phyloP scores from a whole-genome alignment of 495 filamentous ascomycete genomes.

The Xylaria nigripes region DNA sequence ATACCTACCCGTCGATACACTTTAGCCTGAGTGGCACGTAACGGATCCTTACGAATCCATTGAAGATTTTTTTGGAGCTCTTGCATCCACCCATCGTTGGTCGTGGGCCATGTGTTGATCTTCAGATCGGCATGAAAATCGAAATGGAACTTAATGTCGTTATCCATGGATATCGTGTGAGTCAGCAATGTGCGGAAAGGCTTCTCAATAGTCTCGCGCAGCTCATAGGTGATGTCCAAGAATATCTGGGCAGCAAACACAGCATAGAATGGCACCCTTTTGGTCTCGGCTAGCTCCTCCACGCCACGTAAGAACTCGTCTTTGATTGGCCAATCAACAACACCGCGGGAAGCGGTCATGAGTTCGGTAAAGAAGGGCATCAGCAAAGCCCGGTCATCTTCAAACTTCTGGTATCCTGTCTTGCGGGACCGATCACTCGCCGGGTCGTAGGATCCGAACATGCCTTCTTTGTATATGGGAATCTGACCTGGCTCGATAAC shows the following conservation, averaged over 20 bases:
- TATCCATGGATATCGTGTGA: constrained; percentile 14
- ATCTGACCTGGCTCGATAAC: constrained; percentile 11
- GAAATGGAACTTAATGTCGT: constrained; percentile 23
- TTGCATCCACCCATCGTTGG: constrained; percentile 21
- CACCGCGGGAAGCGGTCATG: constrained; percentile 9
- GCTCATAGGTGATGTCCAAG: constrained; percentile 31
- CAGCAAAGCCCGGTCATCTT: constrained; percentile 27
- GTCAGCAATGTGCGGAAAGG: constrained; percentile 13
- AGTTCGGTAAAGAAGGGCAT: constrained; percentile 27
- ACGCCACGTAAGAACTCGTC: constrained; percentile 35
- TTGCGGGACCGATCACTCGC: constrained; percentile 21
- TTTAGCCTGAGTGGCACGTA: not conserved
- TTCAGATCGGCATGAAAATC: constrained; percentile 29
- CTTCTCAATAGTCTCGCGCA: constrained; percentile 12
- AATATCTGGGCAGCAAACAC: constrained; percentile 36
- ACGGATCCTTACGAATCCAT: constrained; percentile 16
- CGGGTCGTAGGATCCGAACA: constrained; percentile 26
- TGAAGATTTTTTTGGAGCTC: constrained; percentile 14
- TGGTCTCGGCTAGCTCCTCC: constrained; percentile 16
- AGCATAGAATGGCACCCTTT: constrained; percentile 21
- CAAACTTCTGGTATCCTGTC: constrained; percentile 20
- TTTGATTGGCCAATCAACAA: constrained; percentile 17
- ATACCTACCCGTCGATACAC: not conserved
- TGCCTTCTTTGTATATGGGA: constrained; percentile 25
- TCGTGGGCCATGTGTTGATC: constrained; percentile 26